phyloP scores from a whole-genome alignment of 1,139 yeast genomes.

The Protomyces inundatus region DNA sequence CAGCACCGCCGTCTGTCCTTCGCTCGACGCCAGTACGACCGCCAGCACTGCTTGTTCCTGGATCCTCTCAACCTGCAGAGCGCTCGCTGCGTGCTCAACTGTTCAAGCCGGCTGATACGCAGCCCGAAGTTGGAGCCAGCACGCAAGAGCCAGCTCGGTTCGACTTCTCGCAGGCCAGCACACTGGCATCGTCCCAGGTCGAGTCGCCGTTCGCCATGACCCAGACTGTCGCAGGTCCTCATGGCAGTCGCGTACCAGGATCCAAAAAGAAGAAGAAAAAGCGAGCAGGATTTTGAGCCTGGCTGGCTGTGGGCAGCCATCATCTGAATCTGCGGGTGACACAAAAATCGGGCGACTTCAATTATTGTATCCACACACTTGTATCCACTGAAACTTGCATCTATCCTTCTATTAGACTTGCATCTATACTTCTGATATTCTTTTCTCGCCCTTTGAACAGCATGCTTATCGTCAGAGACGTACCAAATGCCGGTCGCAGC shows the following conservation, averaged over 20 bases:
- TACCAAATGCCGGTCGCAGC: constrained; percentile 54
- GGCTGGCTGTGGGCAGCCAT: neutral
- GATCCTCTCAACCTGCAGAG: neutral
- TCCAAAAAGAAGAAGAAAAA: neutral
- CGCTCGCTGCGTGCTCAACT: neutral
- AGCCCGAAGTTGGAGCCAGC: no score
- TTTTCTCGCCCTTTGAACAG: neutral
- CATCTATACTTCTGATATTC: neutral
- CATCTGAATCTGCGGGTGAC: neutral
- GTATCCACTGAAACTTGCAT: no score
- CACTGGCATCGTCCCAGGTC: neutral
- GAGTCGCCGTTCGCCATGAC: neutral
- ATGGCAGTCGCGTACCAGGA: neutral
- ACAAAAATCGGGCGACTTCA: neutral
- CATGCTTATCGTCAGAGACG: constrained; percentile 32
- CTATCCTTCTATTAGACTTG: neutral
- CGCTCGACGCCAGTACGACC: neutral
- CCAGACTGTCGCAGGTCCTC: neutral
- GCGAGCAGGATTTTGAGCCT: neutral
- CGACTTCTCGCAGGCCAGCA: neutral
- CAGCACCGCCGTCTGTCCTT: neutral
- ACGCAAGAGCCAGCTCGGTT: neutral
- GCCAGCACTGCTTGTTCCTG: neutral
- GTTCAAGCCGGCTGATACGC: no score
- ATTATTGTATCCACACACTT: neutral